Evolutionary conservation across 345 rosid species (phyloP), one percentile per base, ranked within the genome.

Genomic region (Durio zibethinus): DNA sequence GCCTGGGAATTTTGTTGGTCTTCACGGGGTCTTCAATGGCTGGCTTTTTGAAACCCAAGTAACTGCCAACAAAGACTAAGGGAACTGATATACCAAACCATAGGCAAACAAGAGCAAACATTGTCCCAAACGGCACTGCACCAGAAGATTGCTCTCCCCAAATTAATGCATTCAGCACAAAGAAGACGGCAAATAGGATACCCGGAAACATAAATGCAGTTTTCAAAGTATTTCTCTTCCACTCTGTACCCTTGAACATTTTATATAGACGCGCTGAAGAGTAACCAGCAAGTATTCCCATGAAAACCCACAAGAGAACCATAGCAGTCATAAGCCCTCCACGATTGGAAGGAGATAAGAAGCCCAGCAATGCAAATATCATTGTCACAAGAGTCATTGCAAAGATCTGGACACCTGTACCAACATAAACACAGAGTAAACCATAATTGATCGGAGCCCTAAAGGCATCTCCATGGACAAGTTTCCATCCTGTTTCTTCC

Each of bases 41-140:
- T 61, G 97, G 94, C 83, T 93, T 93, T 77, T 91, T 94, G 91
- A 90, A 93, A 71, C 98, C 98, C 69, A 94, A 83, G 80, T 94
- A 95, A 83, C 98, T 93, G 36, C 99, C 99, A 54, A 93, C 94
- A 64, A 95, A 95, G 77, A 89, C 99, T 78, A 95, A 85, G 61
- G 99, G 99, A 45, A 93, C 98, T 20, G 98, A 95, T 82, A 95
- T 95, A 43, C 99, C 98, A 54, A 95, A 95, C 99, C 99, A 95
- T 64, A 95, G 82, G 90, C 93, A 92, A 73, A 95, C 91, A 48
- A 94, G 94, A 74, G 98, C 98, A 83, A 94, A 88, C 98, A 95
- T 93, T 33, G 99, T 95, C 79, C 99, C 94, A 65, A 95, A 95
- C 0, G 99, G 99, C 50, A 95, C 92, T 38, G 99, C 99, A 62